Evolutionary conservation across 1,284 basidiomycete genomes (phyloP).

Genomic region (Leccinum subrobustum): DNA sequence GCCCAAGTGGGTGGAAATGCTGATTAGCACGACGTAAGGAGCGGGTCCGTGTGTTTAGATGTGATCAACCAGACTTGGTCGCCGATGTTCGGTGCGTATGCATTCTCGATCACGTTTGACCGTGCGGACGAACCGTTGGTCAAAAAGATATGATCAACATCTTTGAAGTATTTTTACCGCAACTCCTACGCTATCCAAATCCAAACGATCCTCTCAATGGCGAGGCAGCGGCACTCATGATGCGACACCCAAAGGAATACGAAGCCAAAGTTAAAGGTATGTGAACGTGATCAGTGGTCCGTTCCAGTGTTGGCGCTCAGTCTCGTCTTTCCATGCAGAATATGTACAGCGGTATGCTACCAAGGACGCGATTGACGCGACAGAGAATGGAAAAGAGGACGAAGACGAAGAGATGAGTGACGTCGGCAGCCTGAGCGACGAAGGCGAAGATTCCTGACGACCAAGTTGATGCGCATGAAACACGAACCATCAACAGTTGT

Average conservation of each 20-base stretch:
- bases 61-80: slow-evolving; percentile 99
- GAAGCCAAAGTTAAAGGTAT: slow-evolving; percentile 88
- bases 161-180: slow-evolving; percentile 97
- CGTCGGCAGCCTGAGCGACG: slow-evolving; percentile 84
- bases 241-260: slow-evolving; percentile 96
- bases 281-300: slow-evolving; percentile 17
- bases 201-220: slow-evolving; percentile 97
- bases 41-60: slow-evolving; percentile 93
- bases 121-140: slow-evolving; percentile 3
- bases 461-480: slow-evolving; percentile 8
- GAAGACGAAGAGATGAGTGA: slow-evolving; percentile 93
- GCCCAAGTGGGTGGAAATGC: background rate
- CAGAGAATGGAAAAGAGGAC: slow-evolving; percentile 58
- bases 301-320: slow-evolving; percentile 3
- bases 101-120: slow-evolving; percentile 2
- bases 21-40: slow-evolving; percentile 47
- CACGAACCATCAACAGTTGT: slow-evolving; percentile 11
- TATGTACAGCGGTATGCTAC: slow-evolving; percentile 86
- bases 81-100: slow-evolving; percentile 86
- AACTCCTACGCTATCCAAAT: slow-evolving; percentile 95
- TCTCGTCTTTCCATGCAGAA: slow-evolving; percentile 53
- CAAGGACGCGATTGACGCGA: slow-evolving; percentile 74
- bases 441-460: slow-evolving; percentile 35
- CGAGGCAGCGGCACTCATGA: slow-evolving; percentile 93
- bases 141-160: slow-evolving; percentile 96